phyloP scores from a whole-genome alignment of 148 eudicot genomes.

The Simmondsia chinensis region DNA sequence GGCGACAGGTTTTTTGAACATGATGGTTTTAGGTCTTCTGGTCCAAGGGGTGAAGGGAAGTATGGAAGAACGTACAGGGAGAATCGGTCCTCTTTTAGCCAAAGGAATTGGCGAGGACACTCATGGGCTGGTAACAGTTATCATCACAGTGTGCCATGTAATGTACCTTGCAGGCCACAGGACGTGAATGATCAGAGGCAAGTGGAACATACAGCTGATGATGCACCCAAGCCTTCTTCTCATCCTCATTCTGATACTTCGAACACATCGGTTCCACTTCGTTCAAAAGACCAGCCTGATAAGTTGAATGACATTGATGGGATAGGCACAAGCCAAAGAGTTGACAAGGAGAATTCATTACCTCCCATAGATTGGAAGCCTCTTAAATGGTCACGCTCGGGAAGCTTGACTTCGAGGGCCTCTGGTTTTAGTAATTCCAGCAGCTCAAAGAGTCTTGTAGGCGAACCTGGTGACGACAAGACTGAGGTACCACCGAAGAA shows the following conservation, averaged over 20 bases:
- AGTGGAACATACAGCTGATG: too few relatives aligned
- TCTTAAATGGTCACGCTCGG: constrained; percentile 66
- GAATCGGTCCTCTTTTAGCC: constrained; percentile 33
- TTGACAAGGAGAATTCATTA: constrained; percentile 41
- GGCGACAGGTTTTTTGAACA: constrained; percentile 33
- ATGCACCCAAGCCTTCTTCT: constrained; percentile 30
- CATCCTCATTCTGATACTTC: constrained; percentile 29
- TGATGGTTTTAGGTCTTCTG: constrained; percentile 31
- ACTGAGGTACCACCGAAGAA: constrained; percentile 28
- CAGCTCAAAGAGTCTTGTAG: constrained; percentile 50
- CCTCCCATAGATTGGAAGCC: constrained; percentile 69
- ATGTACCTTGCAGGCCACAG: constrained; percentile 29
- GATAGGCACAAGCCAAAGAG: constrained; percentile 24
- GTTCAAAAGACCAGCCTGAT: constrained; percentile 38
- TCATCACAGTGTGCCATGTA: constrained; percentile 21
- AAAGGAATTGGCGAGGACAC: constrained; percentile 46
- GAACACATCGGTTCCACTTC: constrained; percentile 31
- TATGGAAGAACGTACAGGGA: constrained; percentile 50
- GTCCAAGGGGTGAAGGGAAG: constrained; percentile 35
- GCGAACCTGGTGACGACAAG: constrained; percentile 34
- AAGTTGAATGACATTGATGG: constrained; percentile 30
- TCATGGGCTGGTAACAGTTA: constrained; percentile 40
- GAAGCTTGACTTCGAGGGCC: constrained; percentile 58
- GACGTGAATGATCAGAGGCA: constrained; percentile 26
- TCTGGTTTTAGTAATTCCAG: constrained; percentile 62